Evolutionary conservation across 1,284 basidiomycete species (phyloP), one percentile per base, ranked within the genome.

Genomic region (Rhodotorula sp.): DNA sequence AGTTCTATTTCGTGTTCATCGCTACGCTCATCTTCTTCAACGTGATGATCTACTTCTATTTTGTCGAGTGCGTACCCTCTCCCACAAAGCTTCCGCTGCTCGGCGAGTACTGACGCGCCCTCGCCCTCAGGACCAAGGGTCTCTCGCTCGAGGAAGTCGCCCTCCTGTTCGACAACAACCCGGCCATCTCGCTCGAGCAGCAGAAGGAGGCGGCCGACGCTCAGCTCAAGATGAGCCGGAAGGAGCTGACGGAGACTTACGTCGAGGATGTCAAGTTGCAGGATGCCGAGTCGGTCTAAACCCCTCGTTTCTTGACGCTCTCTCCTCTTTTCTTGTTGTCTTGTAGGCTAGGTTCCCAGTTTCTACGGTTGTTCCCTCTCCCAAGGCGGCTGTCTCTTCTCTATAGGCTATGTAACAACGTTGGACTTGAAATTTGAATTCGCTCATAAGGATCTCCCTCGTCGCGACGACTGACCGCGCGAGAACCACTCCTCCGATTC

Each of bases 41-140:
- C 80, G 85, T 85, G 54, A 89, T 86, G 84, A 80, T 87, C 78
- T 89, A 85, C 82, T 81, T 87, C 81, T 88, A 85, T 80, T 80
- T 90, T 78, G 80, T 89, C 70, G 90, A 91, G 54, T 55, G 28
- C n/a, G 26, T 43, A 43, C 2, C 1, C 38, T 43, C 38, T 55
- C 26, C 8, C 12, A 16, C 3, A 26, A 16, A n/a, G 26, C 54
- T 28, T 16, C n/a, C 14, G 38, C 26, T 21, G 54, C 54, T 28
- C 26, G 15, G 26, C 12, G 52, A 23, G 4, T 10, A 28, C 26
- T 55, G 54, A n/a, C 16, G 54, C 10, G 12, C 18, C 6, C 15
- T 26, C 54, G 23, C 4, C 15, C 26, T 16, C 54, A 55, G 54
- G 34, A 91, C 89, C 63, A 89, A 87, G 83, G 85, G 85, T 72